Evolutionary conservation across 495 filamentous ascomycete genomes (phyloP), one percentile per base, ranked within the genome.

Genomic region (Penicillium egyptiacum): DNA sequence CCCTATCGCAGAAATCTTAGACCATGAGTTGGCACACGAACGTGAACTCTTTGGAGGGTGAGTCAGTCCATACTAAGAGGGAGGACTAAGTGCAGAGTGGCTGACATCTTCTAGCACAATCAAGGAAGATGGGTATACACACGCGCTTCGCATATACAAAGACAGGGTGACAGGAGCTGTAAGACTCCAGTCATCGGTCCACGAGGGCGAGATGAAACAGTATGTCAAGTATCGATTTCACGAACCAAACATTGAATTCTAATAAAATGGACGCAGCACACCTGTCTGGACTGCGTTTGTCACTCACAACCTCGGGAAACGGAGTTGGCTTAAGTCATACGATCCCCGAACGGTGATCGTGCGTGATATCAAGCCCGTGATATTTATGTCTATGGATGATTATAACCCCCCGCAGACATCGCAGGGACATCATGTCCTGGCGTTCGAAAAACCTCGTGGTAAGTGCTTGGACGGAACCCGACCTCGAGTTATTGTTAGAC

Each of bases 281-380:
- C 88, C 88, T 0, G 82, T 90, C 20, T 92, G 88, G 88, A 90
- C 86, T 5, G 87, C 88, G 1, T 92, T 90, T 61, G 83, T 90
- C 30, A 89, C 87, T 0, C 75, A 82, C 16, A 75, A 83, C 47
- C 77, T 83, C 16, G 73, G 72, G 22, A 81, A 81, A 3, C 74
- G 75, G 1, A 75, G 72, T 2, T 90, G 87, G 87, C 67, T 89
- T 20, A 75, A 73, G 6, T 74, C 71, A 3, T 67, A 73, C 8
- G 79, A 79, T 9, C 61, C 70, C 12, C 80, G 76, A 33, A 78
- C 81, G 8, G 72, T 91, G 31, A 75, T 85, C 62, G 67, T 92
- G 8, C 80, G 81, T 16, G 82, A 87, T 47, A 67, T 89, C 23
- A 78, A 80, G 30, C 80, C 81, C 0, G 83, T 84, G 46, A 76